Conservation (phyloP, 139 green algal species). For the Zygnema circumcarinatum region DNA sequence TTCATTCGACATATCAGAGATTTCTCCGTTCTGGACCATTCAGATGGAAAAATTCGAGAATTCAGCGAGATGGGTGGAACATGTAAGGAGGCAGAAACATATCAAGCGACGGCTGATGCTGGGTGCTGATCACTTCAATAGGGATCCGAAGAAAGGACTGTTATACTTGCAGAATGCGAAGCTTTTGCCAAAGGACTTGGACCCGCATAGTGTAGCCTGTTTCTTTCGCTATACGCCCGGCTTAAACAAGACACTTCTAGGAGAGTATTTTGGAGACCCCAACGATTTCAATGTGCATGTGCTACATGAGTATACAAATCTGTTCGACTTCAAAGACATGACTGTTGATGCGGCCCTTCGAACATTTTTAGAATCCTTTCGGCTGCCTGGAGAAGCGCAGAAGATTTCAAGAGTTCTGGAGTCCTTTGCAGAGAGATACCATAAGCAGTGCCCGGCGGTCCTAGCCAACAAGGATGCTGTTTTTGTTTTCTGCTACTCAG, state of each 20-base stretch:
- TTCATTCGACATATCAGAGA: neutral
- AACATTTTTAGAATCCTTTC: conserved; percentile 79
- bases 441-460: conserved; percentile 39
- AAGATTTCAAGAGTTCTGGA: conserved; percentile 86
- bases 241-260: conserved; percentile 84
- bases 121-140: conserved; percentile 96
- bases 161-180: conserved; percentile 80
- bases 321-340: conserved; percentile 82
- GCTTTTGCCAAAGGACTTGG: conserved; percentile 77
- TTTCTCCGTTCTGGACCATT: neutral
- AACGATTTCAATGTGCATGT: conserved; percentile 84
- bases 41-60: conserved; percentile 18
- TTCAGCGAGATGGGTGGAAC: neutral
- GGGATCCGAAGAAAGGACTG: conserved; percentile 93
- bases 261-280: conserved; percentile 91
- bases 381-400: conserved; percentile 82
- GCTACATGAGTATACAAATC: conserved; percentile 70
- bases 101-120: conserved; percentile 80
- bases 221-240: conserved; percentile 88
- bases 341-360: conserved; percentile 80
- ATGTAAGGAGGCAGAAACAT: conserved; percentile 57
- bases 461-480: conserved; percentile 70
- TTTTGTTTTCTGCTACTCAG: conserved; percentile 82
- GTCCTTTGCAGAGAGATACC: conserved; percentile 67
- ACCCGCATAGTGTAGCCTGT: conserved; percentile 67